phyloP scores from a whole-genome alignment of 306 rosid species.

The Sechiopsis laciniata region DNA sequence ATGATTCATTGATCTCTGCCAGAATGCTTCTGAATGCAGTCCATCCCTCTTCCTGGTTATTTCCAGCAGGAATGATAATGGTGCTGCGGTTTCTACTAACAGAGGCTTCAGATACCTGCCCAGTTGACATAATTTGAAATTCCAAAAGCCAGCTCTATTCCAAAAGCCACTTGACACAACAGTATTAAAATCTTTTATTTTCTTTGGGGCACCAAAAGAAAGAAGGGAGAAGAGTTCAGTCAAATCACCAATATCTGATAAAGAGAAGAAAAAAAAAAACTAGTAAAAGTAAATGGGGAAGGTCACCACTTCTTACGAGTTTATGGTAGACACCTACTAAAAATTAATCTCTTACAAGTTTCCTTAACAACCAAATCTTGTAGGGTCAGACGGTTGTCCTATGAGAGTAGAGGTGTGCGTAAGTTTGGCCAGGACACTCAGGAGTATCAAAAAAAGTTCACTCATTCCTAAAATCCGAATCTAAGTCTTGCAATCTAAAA shows the following conservation, averaged over 20 bases:
- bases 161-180: no score
- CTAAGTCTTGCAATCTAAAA: neutral
- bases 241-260: neutral
- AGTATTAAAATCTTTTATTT: neutral
- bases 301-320: neutral
- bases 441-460: no score
- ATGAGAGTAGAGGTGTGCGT: no score
- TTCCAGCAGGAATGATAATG: conserved; percentile 97
- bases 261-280: neutral
- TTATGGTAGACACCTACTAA: no score
- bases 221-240: neutral
- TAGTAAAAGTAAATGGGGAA: neutral
- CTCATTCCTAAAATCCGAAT: neutral
- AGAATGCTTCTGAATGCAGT: conserved; percentile 91
- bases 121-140: conserved; percentile 20
- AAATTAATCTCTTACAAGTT: no score
- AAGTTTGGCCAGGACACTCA: no score
- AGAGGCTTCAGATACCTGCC: conserved; percentile 95
- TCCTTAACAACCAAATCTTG: no score
- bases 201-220: neutral
- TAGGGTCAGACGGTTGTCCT: no score
- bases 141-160: neutral
- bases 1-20: conserved; percentile 94
- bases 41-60: conserved; percentile 95
- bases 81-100: conserved; percentile 98